A percentile compares a stretch with the other conserved stretches of the same genome.
Evolutionary conservation across 805 yeast species (phyloP).

Genomic region (Diddensiella santjacobensis): DNA sequence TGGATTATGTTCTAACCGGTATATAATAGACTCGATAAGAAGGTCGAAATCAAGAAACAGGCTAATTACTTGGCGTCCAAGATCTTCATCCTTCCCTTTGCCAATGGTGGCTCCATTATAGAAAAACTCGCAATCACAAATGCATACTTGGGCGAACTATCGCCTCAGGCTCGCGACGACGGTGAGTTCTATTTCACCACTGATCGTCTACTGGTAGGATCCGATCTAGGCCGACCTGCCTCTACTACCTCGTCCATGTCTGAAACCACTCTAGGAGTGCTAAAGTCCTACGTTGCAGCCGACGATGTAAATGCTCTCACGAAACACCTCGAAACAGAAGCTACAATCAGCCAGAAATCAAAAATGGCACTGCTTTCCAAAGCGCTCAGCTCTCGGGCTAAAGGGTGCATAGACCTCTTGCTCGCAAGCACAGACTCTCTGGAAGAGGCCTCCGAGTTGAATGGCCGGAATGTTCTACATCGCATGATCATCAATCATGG

Average conservation of each 20-base stretch:
- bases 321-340: constrained; percentile 38
- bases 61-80: constrained; percentile 58
- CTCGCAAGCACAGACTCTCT: constrained; percentile 49
- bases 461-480: constrained; percentile 81
- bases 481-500: constrained; percentile 78
- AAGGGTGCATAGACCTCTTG: constrained; percentile 54
- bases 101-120: constrained; percentile 61
- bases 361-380: constrained; percentile 61
- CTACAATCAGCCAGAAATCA: constrained; percentile 25
- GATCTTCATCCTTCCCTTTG: constrained; percentile 70
- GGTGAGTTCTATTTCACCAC: constrained; percentile 4
- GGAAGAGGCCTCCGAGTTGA: constrained; percentile 66
- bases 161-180: constrained; percentile 24
- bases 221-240: background rate
- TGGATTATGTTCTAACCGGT: constrained; percentile 11
- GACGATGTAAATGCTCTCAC: constrained; percentile 47
- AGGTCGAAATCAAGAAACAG: constrained; percentile 58
- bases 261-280: constrained; percentile 13
- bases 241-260: constrained; percentile 15
- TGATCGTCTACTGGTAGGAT: background rate
- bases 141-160: constrained; percentile 25
- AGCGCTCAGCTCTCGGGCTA: constrained; percentile 55
- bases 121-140: constrained; percentile 42
- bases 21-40: constrained; percentile 63
- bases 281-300: constrained; percentile 31